phyloP scores from a whole-genome alignment of 75 land plant genomes.

The Sequoia sempervirens region DNA sequence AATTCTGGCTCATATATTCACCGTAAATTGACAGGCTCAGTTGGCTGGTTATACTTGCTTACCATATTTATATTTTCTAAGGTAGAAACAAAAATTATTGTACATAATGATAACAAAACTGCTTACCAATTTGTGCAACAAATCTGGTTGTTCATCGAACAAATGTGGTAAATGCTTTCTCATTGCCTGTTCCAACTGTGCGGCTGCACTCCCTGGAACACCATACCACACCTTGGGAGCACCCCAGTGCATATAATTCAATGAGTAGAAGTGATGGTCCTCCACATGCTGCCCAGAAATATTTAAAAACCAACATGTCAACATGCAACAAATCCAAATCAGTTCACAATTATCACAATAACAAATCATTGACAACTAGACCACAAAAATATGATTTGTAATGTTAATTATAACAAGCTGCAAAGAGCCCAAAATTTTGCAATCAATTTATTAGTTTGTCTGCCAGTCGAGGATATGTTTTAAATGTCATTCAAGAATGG shows the following conservation, averaged over 20 bases:
- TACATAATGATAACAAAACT: not conserved
- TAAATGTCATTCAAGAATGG: not conserved
- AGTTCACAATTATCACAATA: not conserved
- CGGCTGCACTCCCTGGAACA: slow-evolving; percentile 61
- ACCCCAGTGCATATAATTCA: slow-evolving; percentile 92
- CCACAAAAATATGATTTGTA: not conserved
- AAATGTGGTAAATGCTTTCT: slow-evolving; percentile 62
- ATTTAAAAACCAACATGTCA: not conserved
- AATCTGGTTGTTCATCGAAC: slow-evolving; percentile 70
- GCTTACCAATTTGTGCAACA: slow-evolving; percentile 74
- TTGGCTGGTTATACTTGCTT: not conserved
- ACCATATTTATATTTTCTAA: not conserved
- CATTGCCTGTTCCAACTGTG: slow-evolving; percentile 61
- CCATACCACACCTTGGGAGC: slow-evolving; percentile 95
- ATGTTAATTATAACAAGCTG: not conserved
- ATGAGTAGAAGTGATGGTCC: slow-evolving; percentile 89
- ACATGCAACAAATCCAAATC: not conserved
- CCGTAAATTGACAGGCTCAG: not conserved
- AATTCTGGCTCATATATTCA: not conserved
- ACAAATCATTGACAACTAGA: not conserved
- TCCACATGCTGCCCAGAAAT: slow-evolving; percentile 69
- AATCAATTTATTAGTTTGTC: not conserved
- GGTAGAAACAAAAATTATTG: not conserved
- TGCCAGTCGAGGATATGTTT: not conserved
- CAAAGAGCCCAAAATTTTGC: not conserved